Percentiles rank a stretch among this genome's conserved stretches.
Conservation (phyloP, 768 basidiomycete genomes). For the Gloeopeniophorella convolvens region DNA sequence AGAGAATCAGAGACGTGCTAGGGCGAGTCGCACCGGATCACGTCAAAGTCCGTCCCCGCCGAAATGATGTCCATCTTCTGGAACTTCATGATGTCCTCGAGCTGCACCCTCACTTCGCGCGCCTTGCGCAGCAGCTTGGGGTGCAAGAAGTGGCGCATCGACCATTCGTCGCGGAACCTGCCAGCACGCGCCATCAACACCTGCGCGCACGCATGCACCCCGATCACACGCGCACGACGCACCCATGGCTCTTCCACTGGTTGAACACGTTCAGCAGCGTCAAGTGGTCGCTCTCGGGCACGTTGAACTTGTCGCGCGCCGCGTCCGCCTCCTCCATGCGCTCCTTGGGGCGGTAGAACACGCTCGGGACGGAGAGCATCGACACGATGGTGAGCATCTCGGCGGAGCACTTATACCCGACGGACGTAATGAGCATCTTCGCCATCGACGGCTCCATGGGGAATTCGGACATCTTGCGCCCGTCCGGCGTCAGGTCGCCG, state of each 20-base stretch:
- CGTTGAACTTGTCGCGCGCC: conserved; percentile 96
- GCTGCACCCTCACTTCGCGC: conserved; percentile 88
- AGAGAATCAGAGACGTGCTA: neutral
- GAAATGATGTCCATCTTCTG: conserved; percentile 94
- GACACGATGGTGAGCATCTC: conserved; percentile 99
- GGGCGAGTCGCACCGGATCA: conserved; percentile 52
- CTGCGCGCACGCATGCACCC: no score
- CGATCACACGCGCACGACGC: conserved; percentile 29
- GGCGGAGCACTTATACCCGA: conserved; percentile 86
- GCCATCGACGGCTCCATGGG: conserved; percentile 99
- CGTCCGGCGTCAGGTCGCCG: conserved; percentile 88
- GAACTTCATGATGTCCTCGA: conserved; percentile 99
- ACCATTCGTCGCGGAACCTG: conserved; percentile 93
- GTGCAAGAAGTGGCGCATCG: conserved; percentile 90
- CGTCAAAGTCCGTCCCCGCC: conserved; percentile 91
- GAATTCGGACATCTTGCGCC: conserved; percentile 98
- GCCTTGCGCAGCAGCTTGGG: conserved; percentile 94
- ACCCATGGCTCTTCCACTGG: conserved; percentile 98
- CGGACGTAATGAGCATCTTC: conserved; percentile 95
- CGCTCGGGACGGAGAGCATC: conserved; percentile 96
- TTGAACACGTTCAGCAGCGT: conserved; percentile 94
- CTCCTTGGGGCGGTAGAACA: conserved; percentile 97
- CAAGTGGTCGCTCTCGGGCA: conserved; percentile 96
- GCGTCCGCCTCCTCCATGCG: conserved; percentile 97
- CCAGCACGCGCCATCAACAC: neutral